These are phyloP conservation scores for Hyaloperonospora arabidopsidis DNA, from an alignment of 352 stramenopile genomes.

Conservation along the genomic window DNA sequence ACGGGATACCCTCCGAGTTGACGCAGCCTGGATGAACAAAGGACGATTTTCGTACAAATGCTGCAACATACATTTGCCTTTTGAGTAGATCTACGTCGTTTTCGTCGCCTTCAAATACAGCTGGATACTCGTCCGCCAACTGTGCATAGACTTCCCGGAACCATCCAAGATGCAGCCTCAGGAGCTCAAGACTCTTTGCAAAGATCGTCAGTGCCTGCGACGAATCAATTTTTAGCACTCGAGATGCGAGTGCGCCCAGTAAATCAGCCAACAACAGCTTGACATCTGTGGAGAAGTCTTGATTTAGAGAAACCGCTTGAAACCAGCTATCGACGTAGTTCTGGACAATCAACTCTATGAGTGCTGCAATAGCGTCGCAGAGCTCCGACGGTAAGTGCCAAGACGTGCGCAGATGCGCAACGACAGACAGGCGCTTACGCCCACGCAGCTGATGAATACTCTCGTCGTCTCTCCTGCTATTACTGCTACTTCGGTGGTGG, in stretches of 20 bases:
- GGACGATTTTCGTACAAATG: constrained; percentile 47
- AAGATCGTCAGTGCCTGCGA: constrained; percentile 55
- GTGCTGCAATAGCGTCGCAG: constrained; percentile 51
- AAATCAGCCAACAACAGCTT: constrained; percentile 59
- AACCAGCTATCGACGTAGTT: constrained; percentile 72
- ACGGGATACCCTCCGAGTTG: constrained; percentile 4
- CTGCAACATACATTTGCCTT: constrained; percentile 47
- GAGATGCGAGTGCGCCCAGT: constrained; percentile 43
- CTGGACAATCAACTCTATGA: constrained; percentile 40
- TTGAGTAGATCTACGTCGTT: constrained; percentile 43
- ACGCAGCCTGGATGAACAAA: constrained; percentile 69
- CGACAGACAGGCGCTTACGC: constrained; percentile 51
- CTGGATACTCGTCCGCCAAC: constrained; percentile 49
- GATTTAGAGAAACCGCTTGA: constrained; percentile 48
- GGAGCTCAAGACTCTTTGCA: constrained; percentile 52
- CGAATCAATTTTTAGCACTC: constrained; percentile 61
- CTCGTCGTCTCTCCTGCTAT: constrained; percentile 4
- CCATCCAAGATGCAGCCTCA: constrained; percentile 69
- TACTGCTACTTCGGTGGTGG: constrained; percentile 18
- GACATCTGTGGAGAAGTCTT: constrained; percentile 62
- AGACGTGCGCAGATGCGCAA: constrained; percentile 49
- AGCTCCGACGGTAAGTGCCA: constrained; percentile 49
- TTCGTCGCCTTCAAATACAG: constrained; percentile 47
- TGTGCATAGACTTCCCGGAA: constrained; percentile 71
- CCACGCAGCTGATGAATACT: constrained; percentile 34